Evolutionary conservation across 495 filamentous ascomycete species (phyloP).

Genomic region (Letharia columbiana): DNA sequence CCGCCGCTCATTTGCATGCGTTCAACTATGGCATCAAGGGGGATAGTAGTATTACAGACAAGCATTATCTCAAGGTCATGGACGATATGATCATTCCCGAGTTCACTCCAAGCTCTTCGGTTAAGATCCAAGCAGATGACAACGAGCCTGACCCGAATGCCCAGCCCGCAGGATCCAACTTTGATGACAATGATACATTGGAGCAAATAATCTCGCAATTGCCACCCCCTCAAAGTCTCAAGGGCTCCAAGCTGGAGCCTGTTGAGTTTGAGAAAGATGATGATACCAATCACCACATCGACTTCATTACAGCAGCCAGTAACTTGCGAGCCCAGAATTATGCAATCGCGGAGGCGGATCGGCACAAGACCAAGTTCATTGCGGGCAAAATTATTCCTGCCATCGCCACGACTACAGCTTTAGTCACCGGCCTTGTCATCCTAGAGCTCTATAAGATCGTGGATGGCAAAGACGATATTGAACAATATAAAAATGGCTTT

Average conservation of each 20-base stretch:
- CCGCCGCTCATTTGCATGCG: constrained; percentile 85
- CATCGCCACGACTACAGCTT: constrained; percentile 92
- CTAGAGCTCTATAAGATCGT: constrained; percentile 95
- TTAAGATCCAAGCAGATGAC: constrained; percentile 96
- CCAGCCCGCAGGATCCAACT: constrained; percentile 38
- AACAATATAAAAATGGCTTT: constrained; percentile 99
- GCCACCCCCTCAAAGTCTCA: constrained; percentile 68
- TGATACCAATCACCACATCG: constrained; percentile 95
- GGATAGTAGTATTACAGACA: constrained; percentile 56
- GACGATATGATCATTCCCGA: constrained; percentile 95
- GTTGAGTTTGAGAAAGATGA: constrained; percentile 99
- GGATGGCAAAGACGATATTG: constrained; percentile 87
- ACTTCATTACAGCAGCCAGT: constrained; percentile 96
- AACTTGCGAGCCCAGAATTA: constrained; percentile 98
- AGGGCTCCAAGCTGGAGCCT: constrained; percentile 76
- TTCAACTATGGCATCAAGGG: constrained; percentile 96
- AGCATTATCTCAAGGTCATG: constrained; percentile 65
- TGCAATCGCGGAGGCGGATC: constrained; percentile 82
- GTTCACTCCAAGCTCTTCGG: constrained; percentile 80
- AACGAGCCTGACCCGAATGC: constrained; percentile 93
- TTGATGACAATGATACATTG: constrained; percentile 66
- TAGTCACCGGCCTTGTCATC: constrained; percentile 88
- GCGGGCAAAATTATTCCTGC: constrained; percentile 99
- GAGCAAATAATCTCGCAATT: constrained; percentile 55
- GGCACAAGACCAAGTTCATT: constrained; percentile 98